These are phyloP conservation scores for Macrolepiota fuliginosa DNA, from an alignment of 768 basidiomycete species.

Conservation along the genomic window DNA sequence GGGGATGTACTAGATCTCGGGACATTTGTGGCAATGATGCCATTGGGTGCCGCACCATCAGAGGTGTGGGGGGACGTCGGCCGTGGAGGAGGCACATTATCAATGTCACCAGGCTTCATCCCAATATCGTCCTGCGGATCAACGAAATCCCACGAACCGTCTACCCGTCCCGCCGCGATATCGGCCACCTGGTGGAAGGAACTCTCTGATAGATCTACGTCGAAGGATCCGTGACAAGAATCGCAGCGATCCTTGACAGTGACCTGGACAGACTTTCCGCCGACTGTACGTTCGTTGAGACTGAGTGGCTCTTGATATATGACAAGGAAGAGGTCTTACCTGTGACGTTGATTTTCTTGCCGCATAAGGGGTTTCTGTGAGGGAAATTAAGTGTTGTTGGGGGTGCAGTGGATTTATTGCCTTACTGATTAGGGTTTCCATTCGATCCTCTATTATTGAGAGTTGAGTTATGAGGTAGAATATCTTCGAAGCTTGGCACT, in stretches of 20 bases:
- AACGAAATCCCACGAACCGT: neutral
- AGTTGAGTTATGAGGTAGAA: neutral
- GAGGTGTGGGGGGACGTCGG: too few relatives aligned
- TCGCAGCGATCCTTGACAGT: neutral
- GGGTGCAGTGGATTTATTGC: neutral
- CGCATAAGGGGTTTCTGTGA: constrained; percentile 4
- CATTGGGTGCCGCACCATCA: too few relatives aligned
- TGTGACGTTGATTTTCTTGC: neutral
- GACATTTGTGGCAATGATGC: neutral
- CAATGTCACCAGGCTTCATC: neutral
- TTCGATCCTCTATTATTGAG: neutral
- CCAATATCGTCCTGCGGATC: neutral
- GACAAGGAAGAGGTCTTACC: neutral
- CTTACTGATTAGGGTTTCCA: neutral
- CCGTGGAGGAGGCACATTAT: too few relatives aligned
- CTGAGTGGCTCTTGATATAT: neutral
- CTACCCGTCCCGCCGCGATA: neutral
- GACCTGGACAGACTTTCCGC: neutral
- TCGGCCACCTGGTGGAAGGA: neutral
- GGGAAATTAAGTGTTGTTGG: neutral
- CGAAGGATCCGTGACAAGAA: neutral
- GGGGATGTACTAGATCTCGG: neutral
- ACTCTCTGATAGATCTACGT: neutral
- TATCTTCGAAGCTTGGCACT: neutral
- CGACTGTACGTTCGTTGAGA: neutral